Conservation (phyloP, 768 basidiomycete genomes). For the Psilocybe cyanescens region DNA sequence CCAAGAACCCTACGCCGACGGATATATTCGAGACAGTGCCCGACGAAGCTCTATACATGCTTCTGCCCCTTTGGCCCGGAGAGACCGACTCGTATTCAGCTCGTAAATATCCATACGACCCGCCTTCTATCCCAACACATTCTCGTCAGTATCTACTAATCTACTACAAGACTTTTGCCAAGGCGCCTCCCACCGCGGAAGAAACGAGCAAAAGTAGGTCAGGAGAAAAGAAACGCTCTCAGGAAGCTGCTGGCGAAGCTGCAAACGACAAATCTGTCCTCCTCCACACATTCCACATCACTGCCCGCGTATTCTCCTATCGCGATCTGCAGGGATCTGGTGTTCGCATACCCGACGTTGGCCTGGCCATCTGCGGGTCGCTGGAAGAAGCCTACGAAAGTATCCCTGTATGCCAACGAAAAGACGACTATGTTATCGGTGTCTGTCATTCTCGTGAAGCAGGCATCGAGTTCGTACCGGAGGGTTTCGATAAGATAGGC, state of each 20-base stretch:
- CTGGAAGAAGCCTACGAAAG: slow-evolving; percentile 55
- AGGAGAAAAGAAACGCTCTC: slow-evolving; percentile 46
- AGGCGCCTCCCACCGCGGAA: slow-evolving; percentile 11
- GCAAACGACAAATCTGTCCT: slow-evolving; percentile 48
- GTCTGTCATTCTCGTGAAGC: slow-evolving; percentile 61
- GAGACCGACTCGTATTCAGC: slow-evolving; percentile 59
- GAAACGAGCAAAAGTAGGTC: slow-evolving; percentile 31
- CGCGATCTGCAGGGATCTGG: slow-evolving; percentile 74
- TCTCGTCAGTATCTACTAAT: slow-evolving; percentile 76
- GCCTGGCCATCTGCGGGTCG: slow-evolving; percentile 67
- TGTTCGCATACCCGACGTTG: slow-evolving; percentile 72
- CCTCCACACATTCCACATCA: slow-evolving; percentile 70
- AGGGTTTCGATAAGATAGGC: slow-evolving; percentile 78
- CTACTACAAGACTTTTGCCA: slow-evolving; percentile 58
- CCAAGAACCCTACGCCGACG: slow-evolving; percentile 13
- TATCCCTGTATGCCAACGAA: slow-evolving; percentile 30
- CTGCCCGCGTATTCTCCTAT: slow-evolving; percentile 74
- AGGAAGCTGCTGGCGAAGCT: slow-evolving; percentile 40
- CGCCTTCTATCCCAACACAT: slow-evolving; percentile 47
- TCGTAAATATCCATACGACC: slow-evolving; percentile 30
- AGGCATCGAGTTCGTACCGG: slow-evolving; percentile 80
- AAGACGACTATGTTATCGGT: slow-evolving; percentile 55
- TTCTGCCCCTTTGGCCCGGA: slow-evolving; percentile 83
- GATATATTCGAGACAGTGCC: slow-evolving; percentile 67
- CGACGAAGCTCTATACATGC: slow-evolving; percentile 77